Conservation (phyloP, 768 basidiomycete species). For the Phanerodontia chrysosporium region DNA sequence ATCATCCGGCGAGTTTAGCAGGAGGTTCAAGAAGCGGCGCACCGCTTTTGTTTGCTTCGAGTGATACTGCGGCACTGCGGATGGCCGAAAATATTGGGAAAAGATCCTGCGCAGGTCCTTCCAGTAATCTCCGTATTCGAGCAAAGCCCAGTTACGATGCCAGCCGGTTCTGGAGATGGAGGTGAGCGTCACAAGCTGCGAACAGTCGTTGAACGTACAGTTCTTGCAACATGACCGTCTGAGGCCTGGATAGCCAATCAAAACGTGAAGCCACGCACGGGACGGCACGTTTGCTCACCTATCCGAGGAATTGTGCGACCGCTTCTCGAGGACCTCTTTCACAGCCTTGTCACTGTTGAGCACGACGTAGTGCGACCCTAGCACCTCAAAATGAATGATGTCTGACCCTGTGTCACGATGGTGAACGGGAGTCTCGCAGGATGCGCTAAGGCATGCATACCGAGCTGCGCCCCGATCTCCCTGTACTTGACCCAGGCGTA, state of each 20-base stretch:
- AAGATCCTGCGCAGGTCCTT: not conserved
- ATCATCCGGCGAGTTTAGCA: conserved; percentile 23
- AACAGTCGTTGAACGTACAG: not conserved
- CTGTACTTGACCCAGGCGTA: conserved; percentile 13
- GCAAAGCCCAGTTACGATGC: conserved; percentile 7
- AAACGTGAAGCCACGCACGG: not conserved
- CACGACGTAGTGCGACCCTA: conserved; percentile 21
- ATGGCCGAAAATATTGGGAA: conserved; percentile 7
- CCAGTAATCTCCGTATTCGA: conserved; percentile 8
- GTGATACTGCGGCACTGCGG: not conserved
- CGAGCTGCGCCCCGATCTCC: conserved; percentile 13
- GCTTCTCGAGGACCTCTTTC: conserved; percentile 23
- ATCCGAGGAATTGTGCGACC: conserved; percentile 21
- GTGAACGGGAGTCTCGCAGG: not conserved
- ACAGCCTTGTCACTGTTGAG: conserved; percentile 18
- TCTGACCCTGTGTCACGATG: conserved; percentile 9
- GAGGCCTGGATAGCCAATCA: not conserved
- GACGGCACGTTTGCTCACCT: not conserved
- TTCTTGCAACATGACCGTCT: not conserved
- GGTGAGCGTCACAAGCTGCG: not conserved
- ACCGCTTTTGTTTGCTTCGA: not conserved
- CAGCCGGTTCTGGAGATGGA: conserved; percentile 1
- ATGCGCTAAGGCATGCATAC: not conserved
- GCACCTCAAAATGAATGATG: conserved; percentile 18
- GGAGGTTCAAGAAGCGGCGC: conserved; percentile 3